Base-by-base conservation (phyloP, 2,329 filamentous ascomycete genomes). In the Talaromyces sp. region DNA sequence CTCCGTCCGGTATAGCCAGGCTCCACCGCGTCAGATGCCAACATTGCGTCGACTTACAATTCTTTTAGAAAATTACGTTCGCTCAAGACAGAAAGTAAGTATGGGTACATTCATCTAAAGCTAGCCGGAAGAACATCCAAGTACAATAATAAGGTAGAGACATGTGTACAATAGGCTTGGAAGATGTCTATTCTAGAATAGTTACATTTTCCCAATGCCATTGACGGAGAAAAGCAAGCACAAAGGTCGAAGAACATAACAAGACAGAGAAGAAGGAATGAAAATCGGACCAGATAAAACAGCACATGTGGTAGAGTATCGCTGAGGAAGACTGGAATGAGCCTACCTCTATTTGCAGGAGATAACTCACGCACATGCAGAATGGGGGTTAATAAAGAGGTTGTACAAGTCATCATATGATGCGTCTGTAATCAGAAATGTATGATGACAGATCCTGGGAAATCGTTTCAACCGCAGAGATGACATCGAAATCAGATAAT, bases 81-180 rank as follows among this genome's bases (percentile, higher is more conserved):
- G 46, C 21, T 18, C 31, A 40, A 35, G 16, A 25, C 42, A 25
- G 46, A 44, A 62, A 65, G 63, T 75, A 62, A 65, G 63, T 75
- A 75, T 72, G 69, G 65, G 65, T 75, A 73, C 71, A 74, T 75
- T 72, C 73, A 75, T 69, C 71, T 67, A 67, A 66, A 62, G 54
- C 58, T 40, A 60, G 52, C 48, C 52, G 54, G 35, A 57, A 46
- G 52, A 55, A 62, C 48, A 37, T 57, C 48, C 57, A 44, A 46
- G 25, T 25, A 21, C 9, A 23, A 28, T 44, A 14, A 39, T 7
- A 14, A 44, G 14, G 9, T 39, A 37, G 16, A 44, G 18, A 39
- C 44, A 59, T 55, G 56, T 59, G 55, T 61, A 61, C 61, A 59
- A 28, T 5, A 55, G 37, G 56, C 37, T 21, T 48, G 44, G 46